A percentile compares a stretch with the other conserved stretches of the same genome.
Evolutionary conservation across 2,329 filamentous ascomycete species (phyloP).

Genomic region (Pseudogymnoascus sp.): DNA sequence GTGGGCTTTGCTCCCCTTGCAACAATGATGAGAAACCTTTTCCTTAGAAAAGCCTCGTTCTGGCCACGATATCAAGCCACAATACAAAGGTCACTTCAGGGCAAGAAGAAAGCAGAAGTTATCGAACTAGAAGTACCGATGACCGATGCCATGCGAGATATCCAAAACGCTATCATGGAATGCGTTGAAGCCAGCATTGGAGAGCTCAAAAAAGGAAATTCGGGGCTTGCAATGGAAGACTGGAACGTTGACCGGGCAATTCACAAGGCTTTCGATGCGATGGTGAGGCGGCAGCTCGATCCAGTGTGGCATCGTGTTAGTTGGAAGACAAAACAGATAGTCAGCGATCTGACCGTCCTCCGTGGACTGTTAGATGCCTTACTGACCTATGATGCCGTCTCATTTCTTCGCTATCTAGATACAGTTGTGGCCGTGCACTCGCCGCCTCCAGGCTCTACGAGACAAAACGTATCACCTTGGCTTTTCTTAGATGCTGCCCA

Average conservation of each 20-base stretch:
- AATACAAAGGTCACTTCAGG: slow-evolving; percentile 83
- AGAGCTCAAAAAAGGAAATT: slow-evolving; percentile 86
- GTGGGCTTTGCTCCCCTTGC: slow-evolving; percentile 81
- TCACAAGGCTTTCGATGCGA: slow-evolving; percentile 84
- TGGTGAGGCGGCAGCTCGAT: slow-evolving; percentile 82
- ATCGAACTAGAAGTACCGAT: slow-evolving; percentile 95
- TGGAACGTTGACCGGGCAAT: slow-evolving; percentile 94
- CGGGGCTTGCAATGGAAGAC: slow-evolving; percentile 88
- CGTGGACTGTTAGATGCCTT: slow-evolving; percentile 75
- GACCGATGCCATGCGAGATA: slow-evolving; percentile 87
- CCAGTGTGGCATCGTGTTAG: slow-evolving; percentile 96
- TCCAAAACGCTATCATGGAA: slow-evolving; percentile 90
- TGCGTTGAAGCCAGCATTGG: slow-evolving; percentile 93
- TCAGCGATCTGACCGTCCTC: slow-evolving; percentile 77
- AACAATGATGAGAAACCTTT: slow-evolving; percentile 87
- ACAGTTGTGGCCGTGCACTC: slow-evolving; percentile 88
- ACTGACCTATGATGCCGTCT: slow-evolving; percentile 80
- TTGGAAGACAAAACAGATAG: slow-evolving; percentile 91
- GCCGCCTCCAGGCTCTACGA: slow-evolving; percentile 77
- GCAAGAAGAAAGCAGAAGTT: slow-evolving; percentile 87
- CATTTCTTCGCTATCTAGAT: slow-evolving; percentile 87
- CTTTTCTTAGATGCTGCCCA: slow-evolving; percentile 92
- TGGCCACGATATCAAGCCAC: slow-evolving; percentile 93
- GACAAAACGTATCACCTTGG: slow-evolving; percentile 90
- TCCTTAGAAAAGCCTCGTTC: slow-evolving; percentile 77